phyloP scores from a whole-genome alignment of 2,329 filamentous ascomycete species.

The Microdochium trichocladiopsis region DNA sequence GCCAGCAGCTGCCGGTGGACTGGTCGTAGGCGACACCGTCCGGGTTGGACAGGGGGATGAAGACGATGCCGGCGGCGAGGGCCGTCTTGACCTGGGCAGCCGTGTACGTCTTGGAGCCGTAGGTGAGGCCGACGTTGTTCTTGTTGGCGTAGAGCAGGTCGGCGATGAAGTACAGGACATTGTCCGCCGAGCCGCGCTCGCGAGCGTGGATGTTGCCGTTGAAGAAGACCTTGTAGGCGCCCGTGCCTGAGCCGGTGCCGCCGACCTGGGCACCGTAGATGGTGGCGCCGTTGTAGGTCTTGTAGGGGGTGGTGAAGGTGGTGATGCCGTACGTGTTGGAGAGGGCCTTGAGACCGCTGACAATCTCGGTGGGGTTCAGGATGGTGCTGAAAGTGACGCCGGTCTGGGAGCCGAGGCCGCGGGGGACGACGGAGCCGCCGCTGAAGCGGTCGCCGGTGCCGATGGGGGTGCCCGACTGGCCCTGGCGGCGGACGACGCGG shows the following conservation, averaged over 20 bases:
- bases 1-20: conserved; percentile 40
- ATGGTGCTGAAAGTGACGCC: conserved; percentile 28
- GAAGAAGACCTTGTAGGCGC: conserved; percentile 14
- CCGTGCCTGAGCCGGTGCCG: conserved; percentile 13
- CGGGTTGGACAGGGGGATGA: conserved; percentile 45
- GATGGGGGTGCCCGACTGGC: conserved; percentile 22
- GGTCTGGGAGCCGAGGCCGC: conserved; percentile 27
- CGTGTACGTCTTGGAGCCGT: conserved; percentile 44
- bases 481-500: conserved; percentile 7
- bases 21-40: conserved; percentile 48
- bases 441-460: conserved; percentile 35
- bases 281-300: conserved; percentile 32
- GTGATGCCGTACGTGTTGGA: conserved; percentile 28
- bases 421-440: conserved; percentile 27
- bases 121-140: conserved; percentile 39
- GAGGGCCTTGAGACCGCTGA: conserved; percentile 34
- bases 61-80: conserved; percentile 44
- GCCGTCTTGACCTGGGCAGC: conserved; percentile 42
- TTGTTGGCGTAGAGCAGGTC: conserved; percentile 49
- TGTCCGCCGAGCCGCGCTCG: conserved; percentile 49
- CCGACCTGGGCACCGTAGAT: conserved; percentile 23
- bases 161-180: conserved; percentile 49
- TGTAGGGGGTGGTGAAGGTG: conserved; percentile 32
- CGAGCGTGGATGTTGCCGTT: conserved; percentile 35
- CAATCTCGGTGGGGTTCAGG: conserved; percentile 36